These are phyloP conservation scores for Saksenaea oblongispora DNA, from an alignment of 371 early-diverging fungal species.

Conservation along the genomic window DNA sequence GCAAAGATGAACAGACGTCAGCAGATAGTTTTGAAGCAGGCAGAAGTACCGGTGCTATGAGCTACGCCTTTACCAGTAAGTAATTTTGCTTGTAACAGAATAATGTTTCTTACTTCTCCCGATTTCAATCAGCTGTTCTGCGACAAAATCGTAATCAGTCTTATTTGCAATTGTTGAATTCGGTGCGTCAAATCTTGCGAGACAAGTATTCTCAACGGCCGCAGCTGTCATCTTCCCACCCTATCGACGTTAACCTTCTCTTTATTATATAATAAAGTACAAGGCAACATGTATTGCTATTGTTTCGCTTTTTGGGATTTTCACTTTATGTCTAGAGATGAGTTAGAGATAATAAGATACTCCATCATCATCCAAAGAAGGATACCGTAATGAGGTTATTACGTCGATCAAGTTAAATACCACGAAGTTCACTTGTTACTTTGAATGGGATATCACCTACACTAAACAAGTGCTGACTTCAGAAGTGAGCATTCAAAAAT, in stretches of 20 bases:
- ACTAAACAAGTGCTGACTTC: too few species aligned
- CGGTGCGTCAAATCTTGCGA: conserved; percentile 68
- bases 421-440: too few species aligned
- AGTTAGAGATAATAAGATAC: too few species aligned
- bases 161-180: conserved; percentile 75
- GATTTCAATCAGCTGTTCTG: conserved; percentile 39
- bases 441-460: too few species aligned
- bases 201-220: conserved; percentile 80
- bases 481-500: too few species aligned
- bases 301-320: background rate
- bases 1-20: conserved; percentile 89
- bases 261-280: conserved; percentile 78
- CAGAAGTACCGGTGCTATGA: conserved; percentile 85
- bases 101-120: background rate
- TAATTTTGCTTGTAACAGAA: background rate
- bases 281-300: too few species aligned
- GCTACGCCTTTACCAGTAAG: conserved; percentile 72
- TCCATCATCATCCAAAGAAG: too few species aligned
- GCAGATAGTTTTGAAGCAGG: conserved; percentile 78
- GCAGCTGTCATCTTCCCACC: conserved; percentile 78
- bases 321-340: too few species aligned
- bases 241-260: conserved; percentile 72
- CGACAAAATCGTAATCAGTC: conserved; percentile 62
- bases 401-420: too few species aligned
- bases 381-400: too few species aligned